Conservation (phyloP, 2,329 filamentous ascomycete genomes). For the Massarina eburnea region DNA sequence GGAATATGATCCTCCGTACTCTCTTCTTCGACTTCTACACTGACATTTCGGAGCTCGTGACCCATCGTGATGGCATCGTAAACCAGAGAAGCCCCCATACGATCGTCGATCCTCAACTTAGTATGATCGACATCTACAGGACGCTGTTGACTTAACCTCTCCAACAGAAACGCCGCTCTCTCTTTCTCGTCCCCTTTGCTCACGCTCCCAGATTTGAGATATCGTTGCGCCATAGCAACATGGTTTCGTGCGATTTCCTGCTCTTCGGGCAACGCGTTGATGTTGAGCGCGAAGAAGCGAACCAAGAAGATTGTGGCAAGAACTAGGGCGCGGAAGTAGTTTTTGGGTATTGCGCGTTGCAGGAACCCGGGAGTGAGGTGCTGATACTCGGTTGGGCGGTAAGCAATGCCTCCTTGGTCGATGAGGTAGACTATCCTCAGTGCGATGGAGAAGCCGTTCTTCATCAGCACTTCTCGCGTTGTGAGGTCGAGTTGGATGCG, state of each 20-base stretch:
- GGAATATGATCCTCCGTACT: not conserved
- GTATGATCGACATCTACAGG: slow-evolving; percentile 18
- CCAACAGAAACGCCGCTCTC: slow-evolving; percentile 17
- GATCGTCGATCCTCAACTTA: slow-evolving; percentile 20
- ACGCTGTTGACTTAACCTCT: slow-evolving; percentile 16
- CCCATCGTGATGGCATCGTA: slow-evolving; percentile 21
- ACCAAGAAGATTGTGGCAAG: slow-evolving; percentile 23
- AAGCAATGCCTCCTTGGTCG: slow-evolving; percentile 17
- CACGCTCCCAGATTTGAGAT: slow-evolving; percentile 14
- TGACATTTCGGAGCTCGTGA: slow-evolving; percentile 16
- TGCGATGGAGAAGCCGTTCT: slow-evolving; percentile 17
- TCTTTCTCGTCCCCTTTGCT: slow-evolving; percentile 14
- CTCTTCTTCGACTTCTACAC: slow-evolving; percentile 12
- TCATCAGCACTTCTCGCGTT: slow-evolving; percentile 20
- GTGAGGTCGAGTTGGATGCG: slow-evolving; percentile 19
- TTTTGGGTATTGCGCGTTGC: slow-evolving; percentile 19
- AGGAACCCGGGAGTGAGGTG: slow-evolving; percentile 8
- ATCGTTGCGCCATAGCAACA: slow-evolving; percentile 21
- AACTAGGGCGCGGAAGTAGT: slow-evolving; percentile 18
- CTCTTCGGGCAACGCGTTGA: slow-evolving; percentile 18
- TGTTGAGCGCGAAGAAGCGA: slow-evolving; percentile 26
- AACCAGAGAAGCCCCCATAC: slow-evolving; percentile 21
- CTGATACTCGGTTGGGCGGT: slow-evolving; percentile 10
- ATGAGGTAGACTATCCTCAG: slow-evolving; percentile 21
- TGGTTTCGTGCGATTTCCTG: slow-evolving; percentile 27